A percentile compares a stretch with the other conserved stretches of the same genome.
These are phyloP conservation scores for Solanum habrochaites DNA, from an alignment of 257 asterid genomes.

Conservation along the genomic window DNA sequence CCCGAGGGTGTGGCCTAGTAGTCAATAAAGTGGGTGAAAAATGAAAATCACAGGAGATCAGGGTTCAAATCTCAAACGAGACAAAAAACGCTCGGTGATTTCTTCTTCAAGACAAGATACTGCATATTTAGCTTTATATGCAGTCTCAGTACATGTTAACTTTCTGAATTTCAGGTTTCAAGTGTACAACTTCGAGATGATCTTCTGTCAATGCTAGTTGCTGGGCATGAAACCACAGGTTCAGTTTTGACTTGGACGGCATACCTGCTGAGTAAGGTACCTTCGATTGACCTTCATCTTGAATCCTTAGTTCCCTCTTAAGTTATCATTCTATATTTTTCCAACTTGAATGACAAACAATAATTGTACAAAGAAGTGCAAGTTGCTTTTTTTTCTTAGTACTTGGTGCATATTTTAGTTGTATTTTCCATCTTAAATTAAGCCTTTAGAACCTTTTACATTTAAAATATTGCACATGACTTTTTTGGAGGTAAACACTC, in stretches of 20 bases:
- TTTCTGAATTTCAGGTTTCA: slow-evolving; percentile 50
- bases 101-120: background rate
- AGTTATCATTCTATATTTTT: background rate
- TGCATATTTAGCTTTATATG: background rate
- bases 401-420: background rate
- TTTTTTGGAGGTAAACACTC: background rate
- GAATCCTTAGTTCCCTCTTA: background rate
- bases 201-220: slow-evolving; percentile 97
- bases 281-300: background rate
- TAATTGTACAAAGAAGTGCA: background rate
- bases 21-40: background rate
- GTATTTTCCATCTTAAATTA: background rate
- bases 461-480: background rate
- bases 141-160: background rate
- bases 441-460: background rate
- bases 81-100: background rate
- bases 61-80: background rate
- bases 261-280: slow-evolving; percentile 90
- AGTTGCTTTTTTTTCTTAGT: background rate
- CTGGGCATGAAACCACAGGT: slow-evolving; percentile 98
- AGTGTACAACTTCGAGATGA: slow-evolving; percentile 84
- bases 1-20: background rate
- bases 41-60: background rate
- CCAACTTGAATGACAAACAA: background rate
- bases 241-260: slow-evolving; percentile 92